Evolutionary conservation across 2,329 filamentous ascomycete genomes (phyloP).

Genomic region (Pyrenophora teres): DNA sequence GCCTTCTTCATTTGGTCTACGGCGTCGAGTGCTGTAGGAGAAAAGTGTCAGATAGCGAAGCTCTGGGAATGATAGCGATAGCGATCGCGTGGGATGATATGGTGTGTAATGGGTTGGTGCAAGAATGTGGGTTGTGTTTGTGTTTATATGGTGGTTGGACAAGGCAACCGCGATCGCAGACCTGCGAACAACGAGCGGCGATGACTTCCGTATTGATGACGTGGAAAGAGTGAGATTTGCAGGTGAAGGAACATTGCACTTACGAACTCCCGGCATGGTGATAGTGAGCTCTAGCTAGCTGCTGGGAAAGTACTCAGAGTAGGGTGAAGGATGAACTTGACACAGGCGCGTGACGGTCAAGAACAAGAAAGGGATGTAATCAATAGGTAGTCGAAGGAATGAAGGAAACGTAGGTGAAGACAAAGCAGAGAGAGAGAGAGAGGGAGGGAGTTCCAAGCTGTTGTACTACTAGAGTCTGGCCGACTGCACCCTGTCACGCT

Average conservation of each 20-base stretch:
- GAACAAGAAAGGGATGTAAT: conserved; percentile 4
- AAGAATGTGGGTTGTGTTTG: not conserved
- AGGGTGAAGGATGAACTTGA: not conserved
- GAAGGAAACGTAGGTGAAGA: conserved; percentile 5
- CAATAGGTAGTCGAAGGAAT: conserved; percentile 2
- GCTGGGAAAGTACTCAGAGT: not conserved
- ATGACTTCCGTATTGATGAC: not conserved
- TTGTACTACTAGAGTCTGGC: conserved; percentile 6
- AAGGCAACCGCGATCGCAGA: not conserved
- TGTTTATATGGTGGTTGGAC: not conserved
- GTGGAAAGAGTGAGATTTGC: conserved; percentile 6
- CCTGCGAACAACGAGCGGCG: not conserved
- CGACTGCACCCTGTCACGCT: conserved; percentile 7
- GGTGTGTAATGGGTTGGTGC: not conserved
- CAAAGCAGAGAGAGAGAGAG: conserved; percentile 12
- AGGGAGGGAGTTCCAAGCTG: conserved; percentile 21
- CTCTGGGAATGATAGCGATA: not conserved
- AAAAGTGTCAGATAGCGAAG: conserved; percentile 15
- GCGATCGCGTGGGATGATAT: not conserved
- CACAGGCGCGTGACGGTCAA: not conserved
- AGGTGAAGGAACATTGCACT: conserved; percentile 28
- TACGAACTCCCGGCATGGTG: conserved; percentile 49
- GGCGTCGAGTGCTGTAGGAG: conserved; percentile 41
- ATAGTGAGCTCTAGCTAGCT: conserved; percentile 1
- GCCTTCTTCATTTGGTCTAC: conserved; percentile 45